Evolutionary conservation across 306 rosid species (phyloP), one percentile per base, ranked within the genome.

Genomic region (Geum urbanum): DNA sequence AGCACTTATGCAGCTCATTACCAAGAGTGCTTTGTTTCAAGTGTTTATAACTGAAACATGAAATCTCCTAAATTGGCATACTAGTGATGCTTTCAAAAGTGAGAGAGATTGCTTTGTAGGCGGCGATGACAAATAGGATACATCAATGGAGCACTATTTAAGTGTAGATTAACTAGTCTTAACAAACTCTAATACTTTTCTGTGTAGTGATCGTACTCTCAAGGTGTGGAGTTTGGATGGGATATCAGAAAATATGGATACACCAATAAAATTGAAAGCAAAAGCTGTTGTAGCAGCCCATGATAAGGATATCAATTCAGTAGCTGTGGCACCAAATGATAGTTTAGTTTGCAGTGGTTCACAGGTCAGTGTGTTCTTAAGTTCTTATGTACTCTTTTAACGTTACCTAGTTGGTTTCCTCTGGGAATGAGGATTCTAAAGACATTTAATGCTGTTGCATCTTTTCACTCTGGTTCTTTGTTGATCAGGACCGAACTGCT

Each of bases 261-360:
- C 14, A 47, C 90, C 96, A 19, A 48, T 80, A 56, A 83, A 78
- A 75, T 88, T 94, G 76, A 88, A 88, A 87, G 95, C 95, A 71
- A 94, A 88, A 77, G 92, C 97, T 54, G 89, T 84, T 73, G 97
- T 94, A 65, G 90, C 92, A 5, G 98, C 98, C 71, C 98, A 94
- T n/a, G 97, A 85, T 76, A 90, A 88, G 82, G 98, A 94, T 83
- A 94, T 94, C 72, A 94, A 94, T 83, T 84, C 95, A 73, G 80
- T 94, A 60, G 97, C 98, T 75, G 80, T 94, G 79, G 92, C 98
- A 74, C 98, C 98, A 55, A 90, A 94, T 79, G 98, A 94, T 83
- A 85, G 89, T 77, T 84, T 94, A 78, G 89, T 84, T 64, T 94
- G 98, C 71, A 94, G 98, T 72, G 98, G 98, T 68, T 94, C 98